Percentiles rank a stretch among this genome's conserved stretches.
Evolutionary conservation across 2,329 filamentous ascomycete genomes (phyloP).

Genomic region (Aspergillus fumigatus): DNA sequence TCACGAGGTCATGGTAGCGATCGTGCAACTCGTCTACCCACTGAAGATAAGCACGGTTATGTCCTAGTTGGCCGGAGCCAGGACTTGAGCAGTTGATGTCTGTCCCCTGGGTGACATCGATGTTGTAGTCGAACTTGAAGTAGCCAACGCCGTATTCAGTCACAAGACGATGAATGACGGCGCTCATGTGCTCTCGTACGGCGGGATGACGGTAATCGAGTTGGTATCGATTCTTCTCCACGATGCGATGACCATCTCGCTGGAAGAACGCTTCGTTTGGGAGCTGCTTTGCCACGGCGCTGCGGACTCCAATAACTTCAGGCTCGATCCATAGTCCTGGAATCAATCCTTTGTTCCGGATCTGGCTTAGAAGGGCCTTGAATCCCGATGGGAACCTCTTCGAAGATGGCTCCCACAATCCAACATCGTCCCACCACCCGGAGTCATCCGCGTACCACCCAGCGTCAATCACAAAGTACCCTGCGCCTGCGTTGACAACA

Average conservation of each 20-base stretch:
- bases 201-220: slow-evolving; percentile 29
- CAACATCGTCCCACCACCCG: slow-evolving; percentile 37
- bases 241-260: slow-evolving; percentile 24
- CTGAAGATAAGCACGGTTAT: slow-evolving; percentile 30
- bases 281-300: slow-evolving; percentile 19
- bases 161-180: slow-evolving; percentile 21
- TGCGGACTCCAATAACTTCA: slow-evolving; percentile 32
- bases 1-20: slow-evolving; percentile 24
- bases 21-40: slow-evolving; percentile 29
- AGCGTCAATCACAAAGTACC: slow-evolving; percentile 36
- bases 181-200: slow-evolving; percentile 20
- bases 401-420: slow-evolving; percentile 30
- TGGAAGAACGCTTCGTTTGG: slow-evolving; percentile 33
- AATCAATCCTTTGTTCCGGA: slow-evolving; percentile 21
- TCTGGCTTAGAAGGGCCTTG: slow-evolving; percentile 19
- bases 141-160: slow-evolving; percentile 26
- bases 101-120: slow-evolving; percentile 32
- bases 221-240: slow-evolving; percentile 32
- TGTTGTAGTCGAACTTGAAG: slow-evolving; percentile 39
- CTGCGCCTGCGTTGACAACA: slow-evolving; percentile 24
- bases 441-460: slow-evolving; percentile 37
- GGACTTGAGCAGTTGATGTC: slow-evolving; percentile 20
- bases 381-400: slow-evolving; percentile 31
- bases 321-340: slow-evolving; percentile 36
- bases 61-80: slow-evolving; percentile 24